Conservation (phyloP, 2,329 filamentous ascomycete species). For the Fusarium pininemorale region DNA sequence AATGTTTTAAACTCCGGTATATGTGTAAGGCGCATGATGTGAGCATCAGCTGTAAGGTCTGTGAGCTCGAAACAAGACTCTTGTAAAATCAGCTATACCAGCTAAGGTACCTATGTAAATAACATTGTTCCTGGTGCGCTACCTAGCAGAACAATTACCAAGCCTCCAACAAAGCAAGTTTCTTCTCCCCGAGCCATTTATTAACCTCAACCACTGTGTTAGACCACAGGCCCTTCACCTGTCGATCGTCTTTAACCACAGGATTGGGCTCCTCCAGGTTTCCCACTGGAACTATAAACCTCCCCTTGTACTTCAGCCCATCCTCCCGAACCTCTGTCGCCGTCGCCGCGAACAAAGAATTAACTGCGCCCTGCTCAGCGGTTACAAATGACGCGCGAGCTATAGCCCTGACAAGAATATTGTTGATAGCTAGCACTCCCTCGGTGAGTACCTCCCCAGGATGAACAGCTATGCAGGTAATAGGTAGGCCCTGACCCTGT, state of each 20-base stretch:
- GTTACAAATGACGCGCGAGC: neutral
- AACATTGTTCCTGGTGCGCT: too few species aligned
- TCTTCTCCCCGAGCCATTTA: accelerated
- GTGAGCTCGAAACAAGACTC: too few species aligned
- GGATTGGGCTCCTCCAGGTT: neutral
- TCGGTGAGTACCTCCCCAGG: neutral
- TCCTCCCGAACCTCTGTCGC: accelerated
- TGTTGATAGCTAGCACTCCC: neutral
- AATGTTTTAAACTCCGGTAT: too few species aligned
- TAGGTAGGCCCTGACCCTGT: accelerated
- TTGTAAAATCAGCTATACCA: too few species aligned
- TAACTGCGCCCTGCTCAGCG: neutral
- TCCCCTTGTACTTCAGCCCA: neutral
- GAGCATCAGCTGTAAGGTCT: too few species aligned
- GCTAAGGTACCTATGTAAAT: too few species aligned
- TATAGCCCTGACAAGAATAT: neutral
- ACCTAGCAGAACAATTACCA: too few species aligned
- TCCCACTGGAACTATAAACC: neutral
- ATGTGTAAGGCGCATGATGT: too few species aligned
- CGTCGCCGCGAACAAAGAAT: neutral
- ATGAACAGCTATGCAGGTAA: neutral
- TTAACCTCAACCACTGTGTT: neutral
- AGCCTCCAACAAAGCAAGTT: accelerated
- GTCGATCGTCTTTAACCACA: neutral
- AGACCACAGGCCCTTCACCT: neutral